These are phyloP conservation scores for Schizosaccharomyces lindneri DNA, from an alignment of 805 yeast genomes.

Conservation along the genomic window DNA sequence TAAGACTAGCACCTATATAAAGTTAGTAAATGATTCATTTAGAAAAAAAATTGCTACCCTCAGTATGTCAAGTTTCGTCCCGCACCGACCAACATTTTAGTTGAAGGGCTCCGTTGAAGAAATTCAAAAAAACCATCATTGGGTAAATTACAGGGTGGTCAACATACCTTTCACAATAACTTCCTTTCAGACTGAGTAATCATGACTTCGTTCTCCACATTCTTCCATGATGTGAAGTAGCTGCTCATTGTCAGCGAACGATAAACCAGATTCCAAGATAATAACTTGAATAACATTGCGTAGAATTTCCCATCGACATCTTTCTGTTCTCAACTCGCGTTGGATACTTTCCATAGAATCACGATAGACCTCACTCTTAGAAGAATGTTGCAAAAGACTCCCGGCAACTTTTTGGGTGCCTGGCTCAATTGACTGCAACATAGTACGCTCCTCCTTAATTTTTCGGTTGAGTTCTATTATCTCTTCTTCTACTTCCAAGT, in stretches of 20 bases:
- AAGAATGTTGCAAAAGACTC: background rate
- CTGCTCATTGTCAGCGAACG: background rate
- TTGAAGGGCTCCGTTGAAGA: constrained; percentile 1
- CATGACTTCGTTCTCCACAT: background rate
- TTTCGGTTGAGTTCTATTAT: background rate
- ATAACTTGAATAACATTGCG: background rate
- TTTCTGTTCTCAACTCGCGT: background rate
- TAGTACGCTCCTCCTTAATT: background rate
- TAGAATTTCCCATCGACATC: background rate
- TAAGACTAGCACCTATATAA: too few relatives aligned
- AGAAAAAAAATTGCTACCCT: background rate
- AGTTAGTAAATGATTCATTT: background rate
- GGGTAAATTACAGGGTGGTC: background rate
- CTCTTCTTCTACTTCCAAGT: background rate
- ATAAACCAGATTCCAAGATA: background rate
- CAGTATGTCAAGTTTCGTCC: constrained; percentile 1
- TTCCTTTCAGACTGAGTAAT: background rate
- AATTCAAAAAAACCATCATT: background rate
- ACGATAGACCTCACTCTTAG: background rate
- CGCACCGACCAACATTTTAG: background rate
- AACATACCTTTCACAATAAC: background rate
- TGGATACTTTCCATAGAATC: background rate
- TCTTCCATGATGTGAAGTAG: background rate
- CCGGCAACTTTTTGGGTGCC: background rate
- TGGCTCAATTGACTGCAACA: background rate